A percentile compares a stretch with the other conserved stretches of the same genome.
Conservation (phyloP, 768 basidiomycete species). For the Russula abietina region DNA sequence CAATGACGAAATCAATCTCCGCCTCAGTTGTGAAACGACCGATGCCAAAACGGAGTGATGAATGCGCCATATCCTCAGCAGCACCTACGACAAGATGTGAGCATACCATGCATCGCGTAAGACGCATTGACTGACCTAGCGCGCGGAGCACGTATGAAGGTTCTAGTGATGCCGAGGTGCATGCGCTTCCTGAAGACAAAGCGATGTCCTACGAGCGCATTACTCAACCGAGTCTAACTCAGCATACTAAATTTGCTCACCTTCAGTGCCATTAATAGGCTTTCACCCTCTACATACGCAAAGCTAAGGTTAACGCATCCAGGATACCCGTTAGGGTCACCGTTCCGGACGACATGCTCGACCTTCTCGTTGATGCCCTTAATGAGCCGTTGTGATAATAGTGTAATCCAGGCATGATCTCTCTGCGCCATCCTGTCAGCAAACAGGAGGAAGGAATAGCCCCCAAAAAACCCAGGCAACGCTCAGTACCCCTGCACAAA, state of each 20-base stretch:
- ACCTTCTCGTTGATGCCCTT: constrained; percentile 75
- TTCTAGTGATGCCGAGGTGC: constrained; percentile 96
- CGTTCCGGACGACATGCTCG: constrained; percentile 90
- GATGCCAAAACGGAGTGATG: constrained; percentile 93
- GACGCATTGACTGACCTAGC: constrained; percentile 48
- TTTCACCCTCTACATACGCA: constrained; percentile 96
- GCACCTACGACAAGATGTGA: constrained; percentile 48
- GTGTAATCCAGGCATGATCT: constrained; percentile 69
- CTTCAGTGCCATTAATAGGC: constrained; percentile 96
- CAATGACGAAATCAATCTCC: constrained; percentile 91
- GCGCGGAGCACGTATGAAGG: constrained; percentile 98
- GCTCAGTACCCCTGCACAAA: constrained; percentile 94
- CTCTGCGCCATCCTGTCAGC: constrained; percentile 41
- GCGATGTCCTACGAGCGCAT: constrained; percentile 73
- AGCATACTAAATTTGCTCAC: constrained; percentile 35
- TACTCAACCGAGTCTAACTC: not conserved
- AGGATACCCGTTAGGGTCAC: constrained; percentile 85
- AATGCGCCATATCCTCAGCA: constrained; percentile 99
- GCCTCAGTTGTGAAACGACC: constrained; percentile 97
- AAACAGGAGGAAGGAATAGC: constrained; percentile 30
- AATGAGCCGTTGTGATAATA: constrained; percentile 76
- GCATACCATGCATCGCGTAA: not conserved
- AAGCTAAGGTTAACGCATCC: constrained; percentile 96
- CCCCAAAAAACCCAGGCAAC: not conserved
- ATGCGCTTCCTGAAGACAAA: constrained; percentile 95